Conservation (phyloP, 371 early-diverging fungal genomes). For the Mortierella sp. region DNA sequence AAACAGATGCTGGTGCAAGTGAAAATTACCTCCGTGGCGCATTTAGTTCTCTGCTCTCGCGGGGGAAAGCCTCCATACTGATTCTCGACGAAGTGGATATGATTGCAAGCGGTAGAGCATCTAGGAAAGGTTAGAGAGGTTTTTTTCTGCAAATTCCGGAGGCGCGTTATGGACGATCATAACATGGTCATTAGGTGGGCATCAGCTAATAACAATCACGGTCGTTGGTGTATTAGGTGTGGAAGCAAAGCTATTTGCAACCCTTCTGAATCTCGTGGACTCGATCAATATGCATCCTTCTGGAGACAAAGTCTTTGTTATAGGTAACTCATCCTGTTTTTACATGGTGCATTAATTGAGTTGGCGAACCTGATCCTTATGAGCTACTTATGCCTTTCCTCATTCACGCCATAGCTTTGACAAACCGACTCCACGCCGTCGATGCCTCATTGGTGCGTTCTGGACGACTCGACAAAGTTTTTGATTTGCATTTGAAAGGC, state of each 20-base stretch:
- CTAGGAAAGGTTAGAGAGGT: conserved; percentile 55
- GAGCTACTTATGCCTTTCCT: too few relatives aligned
- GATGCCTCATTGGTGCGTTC: conserved; percentile 67
- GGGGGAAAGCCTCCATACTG: conserved; percentile 58
- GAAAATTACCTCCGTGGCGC: conserved; percentile 61
- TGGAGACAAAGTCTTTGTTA: conserved; percentile 59
- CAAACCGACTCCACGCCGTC: conserved; percentile 70
- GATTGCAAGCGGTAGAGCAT: conserved; percentile 60
- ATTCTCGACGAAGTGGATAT: conserved; percentile 77
- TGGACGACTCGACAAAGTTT: conserved; percentile 67
- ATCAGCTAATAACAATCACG: neutral
- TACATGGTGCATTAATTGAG: conserved; percentile 33
- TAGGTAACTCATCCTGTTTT: conserved; percentile 58
- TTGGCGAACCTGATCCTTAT: conserved; percentile 69
- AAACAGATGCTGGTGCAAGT: conserved; percentile 70
- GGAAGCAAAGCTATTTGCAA: conserved; percentile 59
- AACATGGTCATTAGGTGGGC: too few relatives aligned
- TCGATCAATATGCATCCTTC: conserved; percentile 34
- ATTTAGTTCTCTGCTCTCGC: conserved; percentile 53
- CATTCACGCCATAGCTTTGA: conserved; percentile 59
- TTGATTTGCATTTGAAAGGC: conserved; percentile 63
- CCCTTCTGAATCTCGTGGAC: conserved; percentile 62
- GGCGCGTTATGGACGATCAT: neutral
- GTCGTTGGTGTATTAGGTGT: conserved; percentile 37
- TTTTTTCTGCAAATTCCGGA: neutral